These are phyloP conservation scores for Cytospora paraplurivora DNA, from an alignment of 2,329 filamentous ascomycete species.

Conservation along the genomic window DNA sequence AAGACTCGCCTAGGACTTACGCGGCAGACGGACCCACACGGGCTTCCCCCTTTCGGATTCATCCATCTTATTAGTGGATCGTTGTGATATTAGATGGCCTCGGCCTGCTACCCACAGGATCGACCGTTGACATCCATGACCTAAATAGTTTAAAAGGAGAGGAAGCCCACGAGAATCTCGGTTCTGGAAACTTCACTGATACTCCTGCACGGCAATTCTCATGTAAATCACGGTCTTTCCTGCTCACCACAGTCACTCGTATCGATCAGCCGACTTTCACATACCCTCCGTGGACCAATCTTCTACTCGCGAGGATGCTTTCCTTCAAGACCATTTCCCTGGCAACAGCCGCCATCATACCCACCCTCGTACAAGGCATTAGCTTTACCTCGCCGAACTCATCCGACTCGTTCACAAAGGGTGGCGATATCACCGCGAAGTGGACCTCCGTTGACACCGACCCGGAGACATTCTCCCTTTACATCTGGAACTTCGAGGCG, in stretches of 20 bases:
- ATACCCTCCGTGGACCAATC: background rate
- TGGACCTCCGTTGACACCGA: conserved; percentile 21
- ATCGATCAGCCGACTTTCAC: background rate
- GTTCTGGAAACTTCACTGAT: background rate
- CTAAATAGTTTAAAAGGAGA: conserved; percentile 5
- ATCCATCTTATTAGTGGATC: background rate
- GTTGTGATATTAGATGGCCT: conserved; percentile 4
- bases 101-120: background rate
- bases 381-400: conserved; percentile 15
- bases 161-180: background rate
- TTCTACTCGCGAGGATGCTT: background rate
- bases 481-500: conserved; percentile 26
- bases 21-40: background rate
- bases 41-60: conserved; percentile 4
- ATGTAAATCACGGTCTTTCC: conserved; percentile 4
- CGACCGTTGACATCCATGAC: background rate
- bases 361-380: conserved; percentile 18
- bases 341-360: conserved; percentile 11
- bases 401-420: conserved; percentile 14
- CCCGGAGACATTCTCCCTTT: conserved; percentile 24
- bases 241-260: conserved; percentile 17
- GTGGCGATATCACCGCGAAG: conserved; percentile 17
- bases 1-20: background rate
- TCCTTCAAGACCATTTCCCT: background rate
- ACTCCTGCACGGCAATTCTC: background rate